Percentiles rank a stretch among this genome's conserved stretches.
phyloP scores from a whole-genome alignment of 805 yeast genomes.

The Kuraishia ogatae region DNA sequence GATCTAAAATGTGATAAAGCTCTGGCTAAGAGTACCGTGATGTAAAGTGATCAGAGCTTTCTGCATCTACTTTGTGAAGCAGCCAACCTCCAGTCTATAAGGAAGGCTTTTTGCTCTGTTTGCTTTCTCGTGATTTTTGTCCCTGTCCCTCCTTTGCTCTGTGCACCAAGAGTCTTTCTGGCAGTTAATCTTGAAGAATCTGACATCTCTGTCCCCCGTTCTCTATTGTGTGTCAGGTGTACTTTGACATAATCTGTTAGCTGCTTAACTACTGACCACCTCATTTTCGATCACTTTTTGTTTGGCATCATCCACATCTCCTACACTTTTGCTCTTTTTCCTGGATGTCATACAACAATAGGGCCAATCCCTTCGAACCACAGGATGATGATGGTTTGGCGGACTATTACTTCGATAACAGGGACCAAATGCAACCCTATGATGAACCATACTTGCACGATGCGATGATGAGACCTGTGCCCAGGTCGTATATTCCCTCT shows the following conservation, averaged over 20 bases:
- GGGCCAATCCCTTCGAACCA: background rate
- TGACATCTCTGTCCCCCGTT: background rate
- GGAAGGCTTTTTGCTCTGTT: background rate
- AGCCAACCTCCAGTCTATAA: background rate
- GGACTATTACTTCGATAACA: background rate
- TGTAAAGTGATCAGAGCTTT: background rate
- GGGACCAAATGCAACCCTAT: background rate
- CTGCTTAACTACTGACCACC: no score
- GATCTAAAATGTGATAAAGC: background rate
- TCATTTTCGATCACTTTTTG: background rate
- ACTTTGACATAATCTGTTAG: no score
- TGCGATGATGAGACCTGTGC: conserved; percentile 1
- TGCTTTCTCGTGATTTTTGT: background rate
- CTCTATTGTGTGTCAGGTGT: no score
- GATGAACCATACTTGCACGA: background rate
- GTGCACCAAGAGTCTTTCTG: background rate
- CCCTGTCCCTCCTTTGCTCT: background rate
- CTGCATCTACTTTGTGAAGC: background rate
- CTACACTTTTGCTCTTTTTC: background rate
- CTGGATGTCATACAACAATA: background rate
- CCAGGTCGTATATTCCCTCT: conserved; percentile 2
- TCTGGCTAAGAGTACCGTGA: background rate
- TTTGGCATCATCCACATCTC: no score
- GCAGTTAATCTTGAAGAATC: no score
- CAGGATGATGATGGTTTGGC: background rate